These are phyloP conservation scores for Saxispiralis lemnorum DNA, from an alignment of 495 filamentous ascomycete genomes.

Conservation along the genomic window DNA sequence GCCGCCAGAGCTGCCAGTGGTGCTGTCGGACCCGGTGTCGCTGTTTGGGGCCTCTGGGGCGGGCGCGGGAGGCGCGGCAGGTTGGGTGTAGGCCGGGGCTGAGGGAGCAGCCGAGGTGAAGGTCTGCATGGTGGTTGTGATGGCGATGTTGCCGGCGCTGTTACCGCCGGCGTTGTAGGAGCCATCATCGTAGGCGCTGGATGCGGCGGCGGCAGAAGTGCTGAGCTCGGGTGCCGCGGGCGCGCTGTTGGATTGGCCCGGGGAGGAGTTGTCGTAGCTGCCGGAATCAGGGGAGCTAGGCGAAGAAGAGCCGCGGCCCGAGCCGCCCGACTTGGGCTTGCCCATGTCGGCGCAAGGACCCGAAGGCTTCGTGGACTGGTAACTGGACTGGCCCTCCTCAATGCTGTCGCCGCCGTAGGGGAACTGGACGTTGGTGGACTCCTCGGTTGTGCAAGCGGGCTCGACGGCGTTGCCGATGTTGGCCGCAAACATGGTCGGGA, in stretches of 20 bases:
- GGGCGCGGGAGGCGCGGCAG: constrained; percentile 2
- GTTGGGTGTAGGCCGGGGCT: constrained; percentile 1
- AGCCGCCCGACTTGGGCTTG: not conserved
- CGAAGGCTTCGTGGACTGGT: not conserved
- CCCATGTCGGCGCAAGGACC: not conserved
- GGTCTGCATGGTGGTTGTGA: not conserved
- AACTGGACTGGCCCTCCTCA: not conserved
- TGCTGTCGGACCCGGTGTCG: not conserved
- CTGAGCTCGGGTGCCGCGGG: not conserved
- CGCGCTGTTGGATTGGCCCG: not conserved
- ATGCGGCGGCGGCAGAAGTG: not conserved
- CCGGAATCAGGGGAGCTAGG: not conserved
- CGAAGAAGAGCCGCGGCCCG: not conserved
- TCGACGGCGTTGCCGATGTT: constrained; percentile 37
- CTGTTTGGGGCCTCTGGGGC: constrained; percentile 1
- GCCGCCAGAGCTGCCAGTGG: constrained; percentile 4
- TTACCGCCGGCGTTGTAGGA: no score
- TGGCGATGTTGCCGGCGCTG: not conserved
- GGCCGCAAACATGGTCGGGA: constrained; percentile 66
- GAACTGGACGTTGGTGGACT: constrained; percentile 30
- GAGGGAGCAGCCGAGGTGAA: not conserved
- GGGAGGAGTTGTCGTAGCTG: not conserved
- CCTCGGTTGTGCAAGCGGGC: constrained; percentile 33
- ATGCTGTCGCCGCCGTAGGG: constrained; percentile 23
- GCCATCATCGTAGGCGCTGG: no score